Base-by-base conservation (phyloP, 306 rosid species). In the Vicia sativa region DNA sequence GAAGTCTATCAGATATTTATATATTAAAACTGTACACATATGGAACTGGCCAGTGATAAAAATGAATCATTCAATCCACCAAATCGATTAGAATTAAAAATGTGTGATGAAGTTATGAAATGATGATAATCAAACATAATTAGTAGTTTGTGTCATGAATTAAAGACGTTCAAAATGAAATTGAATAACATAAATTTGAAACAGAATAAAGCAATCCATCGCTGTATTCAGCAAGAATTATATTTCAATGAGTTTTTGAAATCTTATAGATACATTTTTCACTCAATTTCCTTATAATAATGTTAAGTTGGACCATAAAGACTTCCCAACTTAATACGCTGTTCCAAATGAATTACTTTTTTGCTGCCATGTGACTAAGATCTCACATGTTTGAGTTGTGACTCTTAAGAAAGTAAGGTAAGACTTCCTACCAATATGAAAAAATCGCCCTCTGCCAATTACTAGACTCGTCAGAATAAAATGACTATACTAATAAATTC, bases 31-130 rank as follows among this genome's bases (percentile, higher is more conserved):
- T 58, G 41, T 28, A 15, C 39, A 64, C 25, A 55, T 16, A 28
- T 57, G 68, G 49, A 73, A 71, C 48, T 59, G 73, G 43, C 23
- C 73, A 70, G 31, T 37, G 68, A 34, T 34, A 34, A 34, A 34
- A 34, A 8, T 34, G 38, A 34, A 34, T 7, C 38, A 7, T 34
- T 34, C 38, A 34, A 34, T 9, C 9, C 38, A 34, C 38, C 38
- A 34, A 34, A 34, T 34, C 38, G 2, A 34, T 34, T 34, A 34
- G 2, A 34, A 34, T 34, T 34, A 7, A 34, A 34, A 34, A 34
- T 34, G 38, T 34, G 38, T 34, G 35, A 67, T 16, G 45, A 50
- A 45, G 15, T 37, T 12, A 25, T 45, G 39, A 53, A 23, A 67
- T 42, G 10, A 16, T n/a, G 42, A 62, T 23, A 49, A 39, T 42